These are phyloP conservation scores for Puccinia horiana DNA, from an alignment of 1,284 basidiomycete species.

Conservation along the genomic window DNA sequence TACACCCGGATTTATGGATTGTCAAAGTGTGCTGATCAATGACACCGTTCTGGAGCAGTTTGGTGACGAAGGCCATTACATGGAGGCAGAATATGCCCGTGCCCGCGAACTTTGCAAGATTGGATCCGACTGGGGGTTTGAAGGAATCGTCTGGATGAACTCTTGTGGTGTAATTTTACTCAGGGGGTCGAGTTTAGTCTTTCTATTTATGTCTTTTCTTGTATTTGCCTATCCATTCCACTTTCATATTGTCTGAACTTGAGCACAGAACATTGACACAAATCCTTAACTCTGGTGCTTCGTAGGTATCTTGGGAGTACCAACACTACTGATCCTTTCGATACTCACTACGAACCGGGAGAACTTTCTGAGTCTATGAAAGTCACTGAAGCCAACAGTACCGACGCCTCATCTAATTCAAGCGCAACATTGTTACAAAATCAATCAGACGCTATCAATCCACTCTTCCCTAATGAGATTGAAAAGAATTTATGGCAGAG, in stretches of 20 bases:
- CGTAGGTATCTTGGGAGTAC: not conserved
- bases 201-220: conserved; percentile 46
- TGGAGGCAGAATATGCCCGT: conserved; percentile 46
- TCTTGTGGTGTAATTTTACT: conserved; percentile 51
- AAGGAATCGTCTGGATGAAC: conserved; percentile 52
- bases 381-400: not conserved
- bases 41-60: conserved; percentile 51
- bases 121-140: conserved; percentile 40
- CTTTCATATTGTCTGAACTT: conserved; percentile 63
- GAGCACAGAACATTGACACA: not conserved
- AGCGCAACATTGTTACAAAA: not conserved
- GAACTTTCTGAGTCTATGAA: not conserved
- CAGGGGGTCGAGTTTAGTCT: conserved; percentile 47
- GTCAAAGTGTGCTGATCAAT: conserved; percentile 62
- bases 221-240: conserved; percentile 67
- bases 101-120: conserved; percentile 48
- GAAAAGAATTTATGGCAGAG: not conserved
- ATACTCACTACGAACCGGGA: not conserved
- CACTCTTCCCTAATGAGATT: not conserved
- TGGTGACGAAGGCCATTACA: not conserved
- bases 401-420: not conserved
- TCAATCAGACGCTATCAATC: not conserved
- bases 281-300: not conserved
- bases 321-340: conserved; percentile 31
- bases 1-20: conserved; percentile 60